phyloP scores from a whole-genome alignment of 305 asterid species.

The Vinca major region DNA sequence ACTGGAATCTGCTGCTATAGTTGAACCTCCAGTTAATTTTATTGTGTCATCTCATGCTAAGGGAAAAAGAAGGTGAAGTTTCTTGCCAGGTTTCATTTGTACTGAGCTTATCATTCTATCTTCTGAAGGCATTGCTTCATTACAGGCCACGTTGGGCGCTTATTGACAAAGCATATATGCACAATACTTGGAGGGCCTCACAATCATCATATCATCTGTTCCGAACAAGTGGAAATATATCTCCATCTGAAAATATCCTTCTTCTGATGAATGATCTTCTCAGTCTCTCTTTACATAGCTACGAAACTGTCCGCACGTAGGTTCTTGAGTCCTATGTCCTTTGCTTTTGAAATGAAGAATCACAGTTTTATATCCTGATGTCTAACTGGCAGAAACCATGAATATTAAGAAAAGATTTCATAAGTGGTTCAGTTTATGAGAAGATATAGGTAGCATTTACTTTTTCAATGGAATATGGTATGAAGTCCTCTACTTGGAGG shows the following conservation, averaged over 20 bases:
- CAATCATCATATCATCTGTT: constrained; percentile 82
- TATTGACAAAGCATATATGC: constrained; percentile 89
- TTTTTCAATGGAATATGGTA: background rate
- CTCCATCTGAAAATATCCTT: constrained; percentile 59
- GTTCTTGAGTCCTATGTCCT: constrained; percentile 17
- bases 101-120: constrained; percentile 5
- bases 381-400: background rate
- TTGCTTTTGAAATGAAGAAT: constrained; percentile 4
- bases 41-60: constrained; percentile 75
- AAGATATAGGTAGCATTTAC: background rate
- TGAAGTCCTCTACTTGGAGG: background rate
- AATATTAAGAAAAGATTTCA: background rate
- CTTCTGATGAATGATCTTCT: constrained; percentile 82
- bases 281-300: constrained; percentile 73
- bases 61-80: constrained; percentile 80
- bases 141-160: constrained; percentile 96
- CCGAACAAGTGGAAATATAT: constrained; percentile 42
- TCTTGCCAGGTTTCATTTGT: constrained; percentile 7
- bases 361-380: background rate
- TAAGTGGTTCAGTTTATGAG: constrained; percentile 2
- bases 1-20: constrained; percentile 82
- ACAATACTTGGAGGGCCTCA: constrained; percentile 93
- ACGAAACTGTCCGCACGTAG: constrained; percentile 93
- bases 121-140: constrained; percentile 18
- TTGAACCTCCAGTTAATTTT: constrained; percentile 87